Base-by-base conservation (phyloP, 768 basidiomycete genomes). In the Scleroderma bovista region DNA sequence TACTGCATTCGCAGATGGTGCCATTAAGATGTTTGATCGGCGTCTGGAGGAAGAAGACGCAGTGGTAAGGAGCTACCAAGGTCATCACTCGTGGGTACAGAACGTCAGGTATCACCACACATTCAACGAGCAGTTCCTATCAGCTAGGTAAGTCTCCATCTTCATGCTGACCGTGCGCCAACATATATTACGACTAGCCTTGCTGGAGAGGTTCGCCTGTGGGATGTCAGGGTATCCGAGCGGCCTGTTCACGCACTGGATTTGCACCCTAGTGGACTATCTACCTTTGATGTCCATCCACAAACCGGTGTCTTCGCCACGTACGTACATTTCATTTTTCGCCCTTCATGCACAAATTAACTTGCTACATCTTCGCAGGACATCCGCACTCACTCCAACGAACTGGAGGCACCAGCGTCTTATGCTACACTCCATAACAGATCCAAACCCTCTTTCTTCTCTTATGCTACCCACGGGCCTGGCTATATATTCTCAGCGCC, bases 1-100 rank as follows among this genome's bases (percentile, higher is more conserved):
- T 13, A 88, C 92, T 9, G 85, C 93, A 50, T 97, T 97, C 64
- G 96, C 88, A 15, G 93, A 98, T 65, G 96, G 96, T 11, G 76
- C 77, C 4, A 79, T 98, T 46, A 85, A 88, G 58, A 74, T 96
- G 2, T 98, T 93, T 68, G 96, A 99, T 71, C 84, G 88, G 31
- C 81, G 96, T n/a, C 66, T 91, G 12, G 81, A 85, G 53, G 84
- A 86, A 46, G 85, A 92, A 8, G 84, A 92, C 50, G 83, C 90
- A 5, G 83, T 95, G 16, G 81, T 96, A 16, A 74, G 86, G 44
- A 80, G 80, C 2, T 94, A 88, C 62, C 70, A 75, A 36, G 80
- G 83, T 26, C 77, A 79, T 44, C 94, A 95, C 66, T 80, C 88
- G 10, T 97, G 93, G 93, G 81, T 98, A 7, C 90, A 92, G 64